Evolutionary conservation across 2,329 filamentous ascomycete species (phyloP), one percentile per base, ranked within the genome.

Genomic region (Sporothrix schenckii): DNA sequence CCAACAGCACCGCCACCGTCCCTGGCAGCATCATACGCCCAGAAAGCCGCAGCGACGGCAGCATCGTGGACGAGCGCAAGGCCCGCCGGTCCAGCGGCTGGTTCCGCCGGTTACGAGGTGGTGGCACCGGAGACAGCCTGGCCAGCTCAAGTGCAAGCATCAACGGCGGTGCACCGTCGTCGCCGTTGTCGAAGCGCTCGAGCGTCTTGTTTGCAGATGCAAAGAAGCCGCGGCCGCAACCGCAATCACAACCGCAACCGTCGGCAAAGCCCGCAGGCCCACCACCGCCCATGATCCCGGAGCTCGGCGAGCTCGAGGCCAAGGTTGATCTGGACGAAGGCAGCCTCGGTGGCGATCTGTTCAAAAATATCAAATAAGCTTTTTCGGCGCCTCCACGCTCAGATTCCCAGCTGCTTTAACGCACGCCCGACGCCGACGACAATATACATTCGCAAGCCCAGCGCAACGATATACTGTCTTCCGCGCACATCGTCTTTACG

Each of bases 201-300:
- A 84, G 82, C 75, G 76, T 83, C 71, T 73, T 82, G 61, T 80
- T 82, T 70, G 80, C 84, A 60, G 79, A 81, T 30, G 67, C 72
- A 54, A 74, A 76, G 74, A 78, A 68, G 75, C 76, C 30, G 60
- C 60, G 50, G 44, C 61, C 30, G 27, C 61, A 66, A 27, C 61
- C 69, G 73, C 77, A 24, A 24, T 24, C 24, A 24, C 24, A 24
- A 24, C 61, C 30, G 27, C 61, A 66, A 27, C 61, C 69, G 73
- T 77, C 49, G 84, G 83, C 13, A 10, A 66, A 66, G 24, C 86
- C 86, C 10, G 24, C 66, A 19, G 66, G 41, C 16, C 53, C 56
- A 10, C 87, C 86, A 70, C 85, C 87, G 50, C 87, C 87, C 30
- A 88, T 85, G 85, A 88, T 89, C 66, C 87, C 87, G 24, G 86